Base-by-base conservation (phyloP, 495 filamentous ascomycete genomes). In the Xylaria palmicola region DNA sequence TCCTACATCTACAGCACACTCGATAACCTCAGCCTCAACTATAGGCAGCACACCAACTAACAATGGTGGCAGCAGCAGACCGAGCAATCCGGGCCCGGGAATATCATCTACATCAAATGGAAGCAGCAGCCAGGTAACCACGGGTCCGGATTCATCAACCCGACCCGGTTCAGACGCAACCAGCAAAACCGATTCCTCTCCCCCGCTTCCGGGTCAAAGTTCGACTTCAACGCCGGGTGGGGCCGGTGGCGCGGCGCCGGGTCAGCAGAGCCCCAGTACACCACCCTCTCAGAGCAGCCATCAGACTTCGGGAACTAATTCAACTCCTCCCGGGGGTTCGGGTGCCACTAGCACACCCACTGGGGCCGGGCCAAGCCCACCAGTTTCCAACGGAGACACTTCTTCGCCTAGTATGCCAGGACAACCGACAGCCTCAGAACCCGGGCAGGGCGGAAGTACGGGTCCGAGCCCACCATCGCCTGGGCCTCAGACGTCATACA, bases 401-500 rank as follows among this genome's bases (percentile, higher is more conserved):
- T 44, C 56, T 19, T 41, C 60, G 5, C 37, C 60, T 12, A 45
- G 45, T 8, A 36, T 6, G 3, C 59, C 54, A 20, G 59, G 55
- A 30, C 62, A 58, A 36, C n/a, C 62, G n/a, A 67, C 61, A n/a
- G 22, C 53, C 24, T 59, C 65, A 27, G 62, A 48, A 29, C 49
- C 62, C 27, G 64, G 62, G 29, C 36, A 52, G 19, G 58, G n/a
- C 4, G 39, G 10, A 30, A 41, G 54, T n/a, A 19, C 39, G 22
- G 56, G 40, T 3, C 56, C 67, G 4, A 51, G 30, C 13, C 22
- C 56, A 17, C 36, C 40, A 22, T 37, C 22, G 12, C 29, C 41
- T 12, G 50, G 64, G n/a, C 61, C 68, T 22, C 57, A 65, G 17
- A 51, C 58, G 8, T 60, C 65, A 45, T 68, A 62, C 56, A 62